phyloP scores from a whole-genome alignment of 768 basidiomycete species.

The Serendipita sp. region DNA sequence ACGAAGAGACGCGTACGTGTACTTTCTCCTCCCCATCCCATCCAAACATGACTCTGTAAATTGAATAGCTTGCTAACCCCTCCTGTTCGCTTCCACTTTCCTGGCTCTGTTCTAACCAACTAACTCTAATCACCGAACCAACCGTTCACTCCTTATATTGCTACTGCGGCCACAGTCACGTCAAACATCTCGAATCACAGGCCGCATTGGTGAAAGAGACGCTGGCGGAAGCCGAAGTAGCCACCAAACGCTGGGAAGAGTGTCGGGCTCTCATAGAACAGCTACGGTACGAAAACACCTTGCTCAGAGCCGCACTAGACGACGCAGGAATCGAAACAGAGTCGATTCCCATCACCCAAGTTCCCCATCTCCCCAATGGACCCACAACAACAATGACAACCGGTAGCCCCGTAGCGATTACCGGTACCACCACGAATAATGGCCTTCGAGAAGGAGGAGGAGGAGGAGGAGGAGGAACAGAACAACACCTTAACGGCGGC shows the following conservation, averaged over 20 bases:
- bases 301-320: constrained; percentile 48
- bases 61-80: too few species aligned
- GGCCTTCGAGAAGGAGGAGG: too few species aligned
- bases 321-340: background rate
- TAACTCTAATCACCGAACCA: background rate
- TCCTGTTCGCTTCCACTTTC: too few species aligned
- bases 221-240: constrained; percentile 72
- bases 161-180: constrained; percentile 36
- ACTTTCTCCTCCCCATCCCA: background rate
- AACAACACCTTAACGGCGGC: too few species aligned
- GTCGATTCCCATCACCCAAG: background rate
- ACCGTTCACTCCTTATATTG: background rate
- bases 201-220: constrained; percentile 76
- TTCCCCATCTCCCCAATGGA: too few species aligned
- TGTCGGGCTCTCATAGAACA: constrained; percentile 81
- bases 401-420: too few species aligned
- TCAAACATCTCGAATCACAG: constrained; percentile 73
- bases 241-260: constrained; percentile 79
- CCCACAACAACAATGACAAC: too few species aligned
- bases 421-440: too few species aligned
- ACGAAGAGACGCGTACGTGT: constrained; percentile 68
- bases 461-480: too few species aligned
- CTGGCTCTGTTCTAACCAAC: too few species aligned
- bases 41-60: too few species aligned
- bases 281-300: constrained; percentile 68